Conservation (phyloP, 2,329 filamentous ascomycete genomes). For the Epichloe sp. region DNA sequence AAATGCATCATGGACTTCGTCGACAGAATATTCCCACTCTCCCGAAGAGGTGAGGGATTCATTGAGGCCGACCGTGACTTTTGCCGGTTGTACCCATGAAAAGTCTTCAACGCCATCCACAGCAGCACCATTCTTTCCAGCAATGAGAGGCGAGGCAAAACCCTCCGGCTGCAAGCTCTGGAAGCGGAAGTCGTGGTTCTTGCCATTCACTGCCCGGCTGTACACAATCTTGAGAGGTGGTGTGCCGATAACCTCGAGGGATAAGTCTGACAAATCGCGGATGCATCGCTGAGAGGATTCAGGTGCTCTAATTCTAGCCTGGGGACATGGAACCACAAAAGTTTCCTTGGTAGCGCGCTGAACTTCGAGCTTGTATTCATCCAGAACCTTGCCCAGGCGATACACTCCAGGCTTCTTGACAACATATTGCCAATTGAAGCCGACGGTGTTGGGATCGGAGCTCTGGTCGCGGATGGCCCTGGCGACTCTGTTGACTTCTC, state of each 20-base stretch:
- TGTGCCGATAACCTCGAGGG: conserved; percentile 73
- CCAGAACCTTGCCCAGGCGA: conserved; percentile 69
- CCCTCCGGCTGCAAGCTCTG: conserved; percentile 89
- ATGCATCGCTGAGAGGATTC: conserved; percentile 59
- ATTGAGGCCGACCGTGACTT: conserved; percentile 70
- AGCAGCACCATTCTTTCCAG: conserved; percentile 45
- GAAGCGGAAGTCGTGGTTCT: conserved; percentile 74
- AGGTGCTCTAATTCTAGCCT: conserved; percentile 56
- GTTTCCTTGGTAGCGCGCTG: conserved; percentile 64
- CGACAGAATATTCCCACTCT: conserved; percentile 78
- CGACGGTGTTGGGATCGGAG: conserved; percentile 44
- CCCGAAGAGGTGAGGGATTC: conserved; percentile 74
- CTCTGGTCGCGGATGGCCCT: conserved; percentile 54
- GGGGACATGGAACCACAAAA: conserved; percentile 76
- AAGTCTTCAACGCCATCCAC: conserved; percentile 53
- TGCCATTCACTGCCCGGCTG: conserved; percentile 72
- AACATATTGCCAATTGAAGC: conserved; percentile 56
- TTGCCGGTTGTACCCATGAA: conserved; percentile 68
- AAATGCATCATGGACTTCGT: conserved; percentile 83
- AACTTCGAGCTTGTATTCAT: conserved; percentile 89
- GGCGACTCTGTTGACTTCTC: conserved; percentile 62
- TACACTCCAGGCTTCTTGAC: conserved; percentile 86
- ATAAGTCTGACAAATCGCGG: conserved; percentile 76
- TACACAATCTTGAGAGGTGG: conserved; percentile 89
- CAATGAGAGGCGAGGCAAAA: conserved; percentile 63